Evolutionary conservation across 805 yeast species (phyloP).

Genomic region (Candida koratica): DNA sequence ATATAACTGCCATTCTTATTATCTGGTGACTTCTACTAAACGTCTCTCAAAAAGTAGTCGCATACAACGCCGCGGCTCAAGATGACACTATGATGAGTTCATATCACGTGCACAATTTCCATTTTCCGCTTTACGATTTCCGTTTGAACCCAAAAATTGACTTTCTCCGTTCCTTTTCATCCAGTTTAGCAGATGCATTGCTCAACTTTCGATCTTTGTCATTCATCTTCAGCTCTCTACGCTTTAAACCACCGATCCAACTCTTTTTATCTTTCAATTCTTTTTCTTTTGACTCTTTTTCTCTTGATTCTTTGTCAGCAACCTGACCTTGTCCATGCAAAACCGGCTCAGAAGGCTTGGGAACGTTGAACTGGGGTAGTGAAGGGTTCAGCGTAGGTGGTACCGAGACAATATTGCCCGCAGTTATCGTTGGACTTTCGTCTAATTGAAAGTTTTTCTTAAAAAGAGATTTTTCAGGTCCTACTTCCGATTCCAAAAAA

Average conservation of each 20-base stretch:
- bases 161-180: conserved; percentile 21
- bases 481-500: not conserved
- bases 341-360: not conserved
- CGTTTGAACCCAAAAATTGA: conserved; percentile 38
- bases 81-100: conserved; percentile 3
- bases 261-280: conserved; percentile 33
- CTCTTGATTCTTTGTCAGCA: conserved; percentile 16
- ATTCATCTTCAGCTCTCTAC: conserved; percentile 24
- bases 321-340: conserved; percentile 3
- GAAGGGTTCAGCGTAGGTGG: conserved; percentile 9
- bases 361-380: conserved; percentile 6
- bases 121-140: conserved; percentile 12
- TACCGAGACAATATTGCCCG: not conserved
- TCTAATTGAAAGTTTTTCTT: conserved; percentile 32
- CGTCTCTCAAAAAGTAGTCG: too few relatives aligned
- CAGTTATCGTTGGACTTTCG: conserved; percentile 8
- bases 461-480: conserved; percentile 18
- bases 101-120: conserved; percentile 3
- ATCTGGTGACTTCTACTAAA: not conserved
- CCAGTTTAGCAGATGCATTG: conserved; percentile 18
- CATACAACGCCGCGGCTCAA: conserved; percentile 1
- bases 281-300: too few relatives aligned
- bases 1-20: conserved; percentile 17
- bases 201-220: conserved; percentile 20
- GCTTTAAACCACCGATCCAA: conserved; percentile 39